Percentiles rank a stretch among this genome's conserved stretches.
These are phyloP conservation scores for Sedum album DNA, from an alignment of 164 flowering plant species.

Conservation along the genomic window DNA sequence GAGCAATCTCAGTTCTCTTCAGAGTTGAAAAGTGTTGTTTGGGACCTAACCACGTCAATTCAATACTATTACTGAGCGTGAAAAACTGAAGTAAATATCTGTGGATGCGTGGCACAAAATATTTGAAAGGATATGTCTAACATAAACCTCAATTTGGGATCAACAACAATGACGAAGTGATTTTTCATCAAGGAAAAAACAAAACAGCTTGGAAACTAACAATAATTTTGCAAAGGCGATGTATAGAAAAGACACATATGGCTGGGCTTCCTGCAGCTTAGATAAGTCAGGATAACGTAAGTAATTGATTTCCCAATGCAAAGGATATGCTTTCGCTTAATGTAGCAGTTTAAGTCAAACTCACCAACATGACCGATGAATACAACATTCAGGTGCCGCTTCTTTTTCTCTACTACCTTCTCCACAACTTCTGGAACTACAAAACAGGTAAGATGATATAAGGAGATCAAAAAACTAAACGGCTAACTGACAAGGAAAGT, in stretches of 20 bases:
- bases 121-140: not conserved
- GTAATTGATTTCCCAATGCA: not conserved
- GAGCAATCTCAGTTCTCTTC: too few species aligned
- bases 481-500: too few species aligned
- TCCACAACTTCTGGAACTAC: conserved; percentile 16
- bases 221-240: not conserved
- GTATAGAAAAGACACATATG: not conserved
- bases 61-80: too few species aligned
- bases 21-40: too few species aligned
- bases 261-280: not conserved
- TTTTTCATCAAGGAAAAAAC: not conserved
- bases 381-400: conserved; percentile 87
- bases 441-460: not conserved
- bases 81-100: too few species aligned
- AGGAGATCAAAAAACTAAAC: not conserved
- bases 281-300: not conserved
- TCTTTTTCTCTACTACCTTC: conserved; percentile 34
- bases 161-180: too few species aligned
- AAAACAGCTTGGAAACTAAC: not conserved
- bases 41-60: too few species aligned
- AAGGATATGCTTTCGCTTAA: too few species aligned
- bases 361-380: conserved; percentile 95
- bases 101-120: too few species aligned
- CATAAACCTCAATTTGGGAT: too few species aligned
- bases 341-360: too few species aligned